Evolutionary conservation across 371 early-diverging fungal species (phyloP), one percentile per base, ranked within the genome.

Genomic region (Mucor saturninus): DNA sequence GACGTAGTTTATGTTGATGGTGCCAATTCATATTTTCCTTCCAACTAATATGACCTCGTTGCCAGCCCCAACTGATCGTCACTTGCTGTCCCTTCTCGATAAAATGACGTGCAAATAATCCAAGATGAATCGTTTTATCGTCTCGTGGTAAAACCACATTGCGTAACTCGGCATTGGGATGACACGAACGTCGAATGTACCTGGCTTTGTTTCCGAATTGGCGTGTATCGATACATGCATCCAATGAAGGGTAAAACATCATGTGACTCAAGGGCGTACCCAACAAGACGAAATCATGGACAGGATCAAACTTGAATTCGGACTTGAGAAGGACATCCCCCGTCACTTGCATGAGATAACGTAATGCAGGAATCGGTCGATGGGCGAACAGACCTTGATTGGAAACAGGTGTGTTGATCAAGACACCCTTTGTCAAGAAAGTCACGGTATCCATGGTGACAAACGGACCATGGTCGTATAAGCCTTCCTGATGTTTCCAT

Each of bases 221-320:
- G 21, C 93, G 81, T 55, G 91, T 88, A 67, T 95, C 95, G 1
- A 95, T 86, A 31, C 80, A 85, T 13, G 91, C 72, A 43, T 90
- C 83, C 35, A 89, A 64, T 1, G 83, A 80, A 0, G 91, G 89
- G 62, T 91, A 88, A 49, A 89, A 84, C 51, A 88, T 81, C 13
- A 93, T 89, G 69, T 86, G 89, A 5, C 90, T 89, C 9, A 85
- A 76, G 2, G 85, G 77, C 2, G 88, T 86, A 4, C 86, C 86
- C 51, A 90, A 57, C 8, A 85, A 63, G 29, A 76, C 72, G 70
- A 86, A 89, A 55, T 87, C 74, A 62, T 89, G 89, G 55, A 78
- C 79, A 3, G 84, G 80, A 54, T 88, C 85, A 46, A 77, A 74
- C 52, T 83, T 88, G 70, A 87, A 90, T 28, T 76, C 78, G 10